Evolutionary conservation across 2,329 filamentous ascomycete genomes (phyloP).

Genomic region (Anthostomella pinea): DNA sequence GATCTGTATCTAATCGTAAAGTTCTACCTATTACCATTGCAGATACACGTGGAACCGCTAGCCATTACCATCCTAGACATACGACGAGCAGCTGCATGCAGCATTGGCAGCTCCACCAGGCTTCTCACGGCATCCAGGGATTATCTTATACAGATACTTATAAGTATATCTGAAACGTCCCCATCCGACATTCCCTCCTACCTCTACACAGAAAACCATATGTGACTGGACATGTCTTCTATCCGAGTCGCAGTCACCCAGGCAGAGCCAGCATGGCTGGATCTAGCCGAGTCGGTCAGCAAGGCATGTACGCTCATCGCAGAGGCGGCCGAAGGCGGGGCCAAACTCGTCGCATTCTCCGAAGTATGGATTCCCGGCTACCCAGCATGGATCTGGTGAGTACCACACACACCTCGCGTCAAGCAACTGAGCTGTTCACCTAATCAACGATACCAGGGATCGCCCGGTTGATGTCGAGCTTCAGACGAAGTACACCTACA

Average conservation of each 20-base stretch:
- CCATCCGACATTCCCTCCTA: no score
- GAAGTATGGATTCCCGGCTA: conserved; percentile 46
- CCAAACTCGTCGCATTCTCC: conserved; percentile 46
- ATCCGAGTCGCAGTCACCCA: conserved; percentile 47
- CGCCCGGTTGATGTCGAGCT: conserved; percentile 30
- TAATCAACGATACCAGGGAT: conserved; percentile 23
- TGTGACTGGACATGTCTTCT: no score
- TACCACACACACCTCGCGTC: background rate
- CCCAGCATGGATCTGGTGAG: conserved; percentile 41
- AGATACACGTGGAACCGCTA: no score
- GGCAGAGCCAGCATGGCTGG: conserved; percentile 52
- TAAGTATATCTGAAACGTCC: no score
- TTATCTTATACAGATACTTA: no score
- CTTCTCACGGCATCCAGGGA: no score
- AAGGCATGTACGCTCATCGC: conserved; percentile 49
- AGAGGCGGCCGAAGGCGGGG: conserved; percentile 45
- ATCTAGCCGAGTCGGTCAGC: conserved; percentile 43
- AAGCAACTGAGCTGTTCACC: background rate
- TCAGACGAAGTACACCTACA: conserved; percentile 32
- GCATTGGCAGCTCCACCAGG: no score
- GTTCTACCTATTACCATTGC: no score
- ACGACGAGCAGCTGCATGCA: no score
- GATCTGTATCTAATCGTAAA: no score
- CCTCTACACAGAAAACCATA: no score
- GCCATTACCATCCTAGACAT: no score